These are phyloP conservation scores for Lentinula sp. DNA, from an alignment of 768 basidiomycete species.

Conservation along the genomic window DNA sequence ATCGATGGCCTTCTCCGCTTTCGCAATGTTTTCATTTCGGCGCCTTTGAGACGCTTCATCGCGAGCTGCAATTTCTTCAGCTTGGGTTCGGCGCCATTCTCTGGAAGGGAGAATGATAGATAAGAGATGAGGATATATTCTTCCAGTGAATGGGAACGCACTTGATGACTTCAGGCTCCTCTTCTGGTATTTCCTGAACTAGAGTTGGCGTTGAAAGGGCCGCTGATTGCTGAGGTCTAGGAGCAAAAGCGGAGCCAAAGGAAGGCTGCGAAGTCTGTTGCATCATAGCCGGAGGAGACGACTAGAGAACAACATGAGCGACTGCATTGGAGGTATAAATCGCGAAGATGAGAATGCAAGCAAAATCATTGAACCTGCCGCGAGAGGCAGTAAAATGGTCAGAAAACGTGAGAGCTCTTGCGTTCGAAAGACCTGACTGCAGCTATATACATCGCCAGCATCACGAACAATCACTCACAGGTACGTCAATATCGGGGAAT, in stretches of 20 bases:
- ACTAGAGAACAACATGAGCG: conserved; percentile 13
- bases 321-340: neutral
- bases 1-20: conserved; percentile 83
- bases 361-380: neutral
- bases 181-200: conserved; percentile 60
- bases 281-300: conserved; percentile 26
- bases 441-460: neutral
- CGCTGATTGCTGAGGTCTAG: conserved; percentile 67
- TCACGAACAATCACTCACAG: conserved; percentile 20
- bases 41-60: conserved; percentile 75
- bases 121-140: neutral
- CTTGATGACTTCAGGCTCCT: conserved; percentile 86
- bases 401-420: neutral
- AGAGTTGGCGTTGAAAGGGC: conserved; percentile 72
- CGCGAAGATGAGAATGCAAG: neutral
- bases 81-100: conserved; percentile 85
- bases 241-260: conserved; percentile 63
- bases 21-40: conserved; percentile 76
- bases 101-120: conserved; percentile 28
- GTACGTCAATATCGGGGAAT: conserved; percentile 73
- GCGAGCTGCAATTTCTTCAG: conserved; percentile 73
- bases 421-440: neutral
- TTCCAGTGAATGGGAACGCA: conserved; percentile 26
- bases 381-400: no score
- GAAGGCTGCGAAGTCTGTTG: conserved; percentile 30